Evolutionary conservation across 768 basidiomycete genomes (phyloP), one percentile per base, ranked within the genome.

Genomic region (Sistotremastrum niveocremeum): DNA sequence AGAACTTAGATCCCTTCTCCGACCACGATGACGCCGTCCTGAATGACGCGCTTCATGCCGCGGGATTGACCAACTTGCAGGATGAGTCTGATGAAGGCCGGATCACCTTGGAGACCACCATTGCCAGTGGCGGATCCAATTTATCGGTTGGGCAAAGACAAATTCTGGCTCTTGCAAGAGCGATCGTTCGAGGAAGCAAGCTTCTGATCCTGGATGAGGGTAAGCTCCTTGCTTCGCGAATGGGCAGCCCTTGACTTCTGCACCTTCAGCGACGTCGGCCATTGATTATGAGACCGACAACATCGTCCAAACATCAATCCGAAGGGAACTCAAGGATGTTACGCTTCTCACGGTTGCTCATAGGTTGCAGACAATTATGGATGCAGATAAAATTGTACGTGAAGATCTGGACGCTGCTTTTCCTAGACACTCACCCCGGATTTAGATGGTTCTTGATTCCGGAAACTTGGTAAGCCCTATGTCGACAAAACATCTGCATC

Each of bases 331-430:
- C 4, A 59, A 56, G 7, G 68, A 62, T 40, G 66, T 67, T 0
- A 79, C 77, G 0, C 59, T 80, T 12, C 60, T 80, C 32, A 78
- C 74, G 11, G 67, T 81, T 36, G 78, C 78, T 1, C 76, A 79
- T 56, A 67, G 77, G 11, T 54, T 75, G 6, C 66, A 70, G 47
- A 79, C 72, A 5, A 72, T 79, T 49, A 76, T 76, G 64, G 76
- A 77, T 44, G 72, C 75, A 3, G 77, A 80, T 55, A 73, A 73
- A 52, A 73, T 79, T 39, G 65, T 78, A 47, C 41, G 61, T 52
- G 12, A 29, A 20, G 12, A 9, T 10, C 9, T 39, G 7, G n/a
- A 30, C 30, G 46, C 57, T 52, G 6, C 37, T 11, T 44, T 9
- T 7, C 8, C n/a, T 11, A 10, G 33, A 12, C 8, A 10, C 7